Evolutionary conservation across 306 rosid genomes (phyloP).

Genomic region (Quercus parvula): DNA sequence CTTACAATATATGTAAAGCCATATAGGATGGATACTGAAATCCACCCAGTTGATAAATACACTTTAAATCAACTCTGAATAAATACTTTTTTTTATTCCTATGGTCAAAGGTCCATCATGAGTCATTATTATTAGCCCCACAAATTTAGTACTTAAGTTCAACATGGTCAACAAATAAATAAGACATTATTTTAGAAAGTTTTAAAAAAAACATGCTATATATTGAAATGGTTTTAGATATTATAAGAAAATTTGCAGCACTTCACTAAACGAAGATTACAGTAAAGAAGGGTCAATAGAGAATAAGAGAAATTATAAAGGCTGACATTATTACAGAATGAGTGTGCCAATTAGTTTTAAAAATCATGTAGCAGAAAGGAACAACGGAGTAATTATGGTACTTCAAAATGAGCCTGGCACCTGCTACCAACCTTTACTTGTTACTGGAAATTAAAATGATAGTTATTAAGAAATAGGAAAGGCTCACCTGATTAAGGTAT

Average conservation of each 20-base stretch:
- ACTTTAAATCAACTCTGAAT: neutral
- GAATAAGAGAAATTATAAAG: too few relatives aligned
- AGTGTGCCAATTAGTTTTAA: neutral
- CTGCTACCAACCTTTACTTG: neutral
- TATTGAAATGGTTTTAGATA: neutral
- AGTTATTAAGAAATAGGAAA: neutral
- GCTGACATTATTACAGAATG: too few relatives aligned
- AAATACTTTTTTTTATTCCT: neutral
- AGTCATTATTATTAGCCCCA: neutral
- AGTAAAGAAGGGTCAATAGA: too few relatives aligned
- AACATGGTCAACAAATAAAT: neutral
- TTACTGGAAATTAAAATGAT: neutral
- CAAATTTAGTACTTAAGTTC: neutral
- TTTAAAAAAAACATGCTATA: neutral
- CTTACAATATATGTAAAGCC: neutral
- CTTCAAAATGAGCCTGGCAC: neutral
- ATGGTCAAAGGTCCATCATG: neutral
- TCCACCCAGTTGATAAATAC: neutral
- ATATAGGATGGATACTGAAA: neutral
- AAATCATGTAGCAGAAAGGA: neutral
- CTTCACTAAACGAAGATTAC: too few relatives aligned
- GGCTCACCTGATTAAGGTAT: constrained; percentile 77
- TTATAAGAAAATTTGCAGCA: neutral
- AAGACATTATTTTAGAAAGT: neutral
- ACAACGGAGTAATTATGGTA: neutral